phyloP scores from a whole-genome alignment of 495 filamentous ascomycete genomes.

The Penicillium goetzii region DNA sequence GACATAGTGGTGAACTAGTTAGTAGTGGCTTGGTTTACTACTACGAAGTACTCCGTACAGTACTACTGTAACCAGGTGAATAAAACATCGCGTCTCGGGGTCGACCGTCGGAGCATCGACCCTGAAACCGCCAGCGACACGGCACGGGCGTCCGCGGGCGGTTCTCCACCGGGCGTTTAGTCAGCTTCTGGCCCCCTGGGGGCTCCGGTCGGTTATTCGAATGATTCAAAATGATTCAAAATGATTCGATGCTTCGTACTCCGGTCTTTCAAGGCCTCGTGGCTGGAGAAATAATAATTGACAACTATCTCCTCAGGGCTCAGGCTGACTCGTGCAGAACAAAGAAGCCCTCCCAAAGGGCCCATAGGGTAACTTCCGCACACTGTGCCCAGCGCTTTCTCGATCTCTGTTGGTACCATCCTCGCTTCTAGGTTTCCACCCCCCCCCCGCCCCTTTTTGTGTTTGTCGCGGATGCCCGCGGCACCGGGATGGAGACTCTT shows the following conservation, averaged over 20 bases:
- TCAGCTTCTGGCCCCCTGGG: slow-evolving; percentile 18
- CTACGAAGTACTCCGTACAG: background rate
- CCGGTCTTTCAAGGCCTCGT: background rate
- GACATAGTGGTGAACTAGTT: background rate
- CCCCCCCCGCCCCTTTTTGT: slow-evolving; percentile 17
- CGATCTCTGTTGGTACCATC: background rate
- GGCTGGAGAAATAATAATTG: background rate
- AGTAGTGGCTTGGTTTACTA: background rate
- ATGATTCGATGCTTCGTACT: background rate
- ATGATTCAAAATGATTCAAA: background rate
- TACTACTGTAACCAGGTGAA: background rate
- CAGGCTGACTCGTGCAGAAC: slow-evolving; percentile 1
- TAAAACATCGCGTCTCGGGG: slow-evolving; percentile 1
- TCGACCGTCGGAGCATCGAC: slow-evolving; percentile 29
- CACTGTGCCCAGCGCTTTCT: background rate
- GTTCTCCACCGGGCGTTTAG: slow-evolving; percentile 21
- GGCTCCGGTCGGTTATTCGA: slow-evolving; percentile 2
- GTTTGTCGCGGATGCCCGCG: slow-evolving; percentile 11
- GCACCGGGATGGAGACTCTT: slow-evolving; percentile 11
- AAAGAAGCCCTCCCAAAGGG: background rate
- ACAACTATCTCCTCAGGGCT: background rate
- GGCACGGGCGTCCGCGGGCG: slow-evolving; percentile 34
- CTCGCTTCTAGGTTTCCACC: slow-evolving; percentile 10
- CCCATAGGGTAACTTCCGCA: background rate
- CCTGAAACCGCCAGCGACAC: slow-evolving; percentile 35